These are phyloP conservation scores for Aeminium ludgeri DNA, from an alignment of 495 filamentous ascomycete species.

Conservation along the genomic window DNA sequence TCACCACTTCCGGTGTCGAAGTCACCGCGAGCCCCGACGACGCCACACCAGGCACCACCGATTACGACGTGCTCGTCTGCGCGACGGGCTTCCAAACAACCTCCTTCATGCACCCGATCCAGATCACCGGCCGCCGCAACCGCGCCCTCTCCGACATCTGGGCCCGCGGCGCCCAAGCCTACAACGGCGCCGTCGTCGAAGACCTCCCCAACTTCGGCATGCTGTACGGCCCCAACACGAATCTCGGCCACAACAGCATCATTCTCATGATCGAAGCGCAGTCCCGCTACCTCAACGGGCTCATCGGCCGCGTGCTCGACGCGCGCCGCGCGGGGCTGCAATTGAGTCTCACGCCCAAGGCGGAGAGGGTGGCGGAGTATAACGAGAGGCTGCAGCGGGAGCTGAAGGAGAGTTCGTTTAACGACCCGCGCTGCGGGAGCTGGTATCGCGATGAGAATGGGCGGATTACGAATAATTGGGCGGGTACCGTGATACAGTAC, in stretches of 20 bases:
- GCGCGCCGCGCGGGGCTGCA: conserved; percentile 25
- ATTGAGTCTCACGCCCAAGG: conserved; percentile 27
- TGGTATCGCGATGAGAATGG: conserved; percentile 42
- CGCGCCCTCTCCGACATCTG: conserved; percentile 32
- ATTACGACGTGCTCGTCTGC: conserved; percentile 37
- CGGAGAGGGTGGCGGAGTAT: conserved; percentile 24
- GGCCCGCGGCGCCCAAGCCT: conserved; percentile 30
- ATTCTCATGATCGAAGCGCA: conserved; percentile 47
- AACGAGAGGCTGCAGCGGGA: conserved; percentile 31
- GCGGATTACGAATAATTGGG: conserved; percentile 41
- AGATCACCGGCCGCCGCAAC: conserved; percentile 30
- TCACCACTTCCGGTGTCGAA: conserved; percentile 30
- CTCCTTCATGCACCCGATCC: conserved; percentile 39
- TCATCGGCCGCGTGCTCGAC: conserved; percentile 29
- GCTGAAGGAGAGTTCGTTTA: conserved; percentile 31
- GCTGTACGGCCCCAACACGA: conserved; percentile 42
- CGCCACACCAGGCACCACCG: conserved; percentile 15
- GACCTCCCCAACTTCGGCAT: conserved; percentile 41
- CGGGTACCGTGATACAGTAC: conserved; percentile 33
- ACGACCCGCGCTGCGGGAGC: conserved; percentile 36
- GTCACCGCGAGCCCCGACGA: conserved; percentile 22
- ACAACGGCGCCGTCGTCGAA: conserved; percentile 32
- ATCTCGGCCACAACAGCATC: conserved; percentile 37
- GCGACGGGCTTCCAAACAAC: conserved; percentile 40
- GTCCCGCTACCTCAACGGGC: conserved; percentile 32